These are phyloP conservation scores for Coniochaeta prunicola DNA, from an alignment of 2,329 filamentous ascomycete genomes.

Conservation along the genomic window DNA sequence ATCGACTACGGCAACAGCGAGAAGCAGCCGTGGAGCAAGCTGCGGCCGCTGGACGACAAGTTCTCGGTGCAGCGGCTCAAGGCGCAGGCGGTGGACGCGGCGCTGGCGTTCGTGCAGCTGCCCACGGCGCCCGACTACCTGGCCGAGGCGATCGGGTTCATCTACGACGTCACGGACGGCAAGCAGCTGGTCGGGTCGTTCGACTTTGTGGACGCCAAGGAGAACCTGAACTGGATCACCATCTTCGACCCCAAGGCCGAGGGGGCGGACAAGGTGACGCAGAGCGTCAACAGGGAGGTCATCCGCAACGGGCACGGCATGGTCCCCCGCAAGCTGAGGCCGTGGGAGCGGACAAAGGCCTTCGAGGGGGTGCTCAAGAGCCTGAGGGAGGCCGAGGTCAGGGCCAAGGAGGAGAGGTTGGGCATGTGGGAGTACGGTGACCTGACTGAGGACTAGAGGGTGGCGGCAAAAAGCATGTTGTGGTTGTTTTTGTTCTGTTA, in stretches of 20 bases:
- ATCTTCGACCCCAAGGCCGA: constrained; percentile 68
- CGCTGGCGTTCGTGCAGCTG: constrained; percentile 83
- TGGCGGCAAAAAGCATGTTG: neutral
- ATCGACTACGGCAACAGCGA: constrained; percentile 97
- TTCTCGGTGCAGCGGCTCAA: constrained; percentile 79
- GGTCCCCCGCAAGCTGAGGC: constrained; percentile 85
- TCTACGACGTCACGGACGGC: constrained; percentile 67
- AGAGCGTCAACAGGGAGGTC: constrained; percentile 86
- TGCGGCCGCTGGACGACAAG: constrained; percentile 76
- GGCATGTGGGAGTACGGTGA: constrained; percentile 99
- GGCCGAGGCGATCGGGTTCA: constrained; percentile 66
- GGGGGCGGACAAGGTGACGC: constrained; percentile 39
- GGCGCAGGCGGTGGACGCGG: constrained; percentile 79
- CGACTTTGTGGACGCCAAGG: constrained; percentile 71
- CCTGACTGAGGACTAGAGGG: constrained; percentile 73
- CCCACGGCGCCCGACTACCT: constrained; percentile 79
- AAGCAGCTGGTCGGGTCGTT: constrained; percentile 84
- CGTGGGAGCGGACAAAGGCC: constrained; percentile 71
- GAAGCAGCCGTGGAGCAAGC: constrained; percentile 72
- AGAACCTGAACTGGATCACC: constrained; percentile 78
- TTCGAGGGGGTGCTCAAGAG: constrained; percentile 65
- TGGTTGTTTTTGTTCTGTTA: neutral
- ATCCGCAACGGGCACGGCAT: constrained; percentile 78
- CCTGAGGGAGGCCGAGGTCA: constrained; percentile 64
- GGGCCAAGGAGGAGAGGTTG: constrained; percentile 71